phyloP scores from a whole-genome alignment of 495 filamentous ascomycete species.

The Hypoxylon cercidicola region DNA sequence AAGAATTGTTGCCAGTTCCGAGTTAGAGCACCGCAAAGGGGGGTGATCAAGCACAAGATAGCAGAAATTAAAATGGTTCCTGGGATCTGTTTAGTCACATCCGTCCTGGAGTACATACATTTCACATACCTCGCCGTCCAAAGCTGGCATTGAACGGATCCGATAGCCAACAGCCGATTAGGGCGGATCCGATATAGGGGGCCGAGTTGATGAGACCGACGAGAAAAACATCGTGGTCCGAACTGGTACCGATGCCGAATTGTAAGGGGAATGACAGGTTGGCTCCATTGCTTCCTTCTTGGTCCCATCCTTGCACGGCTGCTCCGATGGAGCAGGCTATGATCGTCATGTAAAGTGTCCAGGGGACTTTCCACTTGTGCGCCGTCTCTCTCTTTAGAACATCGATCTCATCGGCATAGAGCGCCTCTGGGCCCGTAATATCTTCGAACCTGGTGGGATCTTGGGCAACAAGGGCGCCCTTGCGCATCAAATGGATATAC shows the following conservation, averaged over 20 bases:
- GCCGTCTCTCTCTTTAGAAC: constrained; percentile 67
- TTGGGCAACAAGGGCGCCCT: constrained; percentile 73
- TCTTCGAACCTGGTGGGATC: constrained; percentile 65
- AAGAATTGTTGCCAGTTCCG: constrained; percentile 70
- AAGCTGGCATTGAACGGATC: constrained; percentile 66
- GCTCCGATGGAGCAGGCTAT: constrained; percentile 76
- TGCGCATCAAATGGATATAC: constrained; percentile 60
- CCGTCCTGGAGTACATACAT: neutral
- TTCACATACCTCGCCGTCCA: constrained; percentile 63
- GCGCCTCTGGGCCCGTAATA: constrained; percentile 55
- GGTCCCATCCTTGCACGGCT: constrained; percentile 77
- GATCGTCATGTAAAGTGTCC: constrained; percentile 74
- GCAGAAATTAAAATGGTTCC: constrained; percentile 68
- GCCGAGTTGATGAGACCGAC: constrained; percentile 71
- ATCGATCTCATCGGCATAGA: constrained; percentile 64
- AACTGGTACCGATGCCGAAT: constrained; percentile 63
- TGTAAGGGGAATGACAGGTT: constrained; percentile 70
- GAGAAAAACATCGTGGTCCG: constrained; percentile 64
- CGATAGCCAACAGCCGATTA: constrained; percentile 69
- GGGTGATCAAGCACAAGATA: constrained; percentile 67
- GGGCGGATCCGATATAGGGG: constrained; percentile 55
- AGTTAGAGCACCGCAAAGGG: constrained; percentile 65
- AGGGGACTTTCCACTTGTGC: constrained; percentile 73
- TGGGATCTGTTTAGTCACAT: constrained; percentile 23
- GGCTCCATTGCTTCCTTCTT: constrained; percentile 79